Evolutionary conservation across 768 basidiomycete genomes (phyloP).

Genomic region (Coprinellus micaceus): DNA sequence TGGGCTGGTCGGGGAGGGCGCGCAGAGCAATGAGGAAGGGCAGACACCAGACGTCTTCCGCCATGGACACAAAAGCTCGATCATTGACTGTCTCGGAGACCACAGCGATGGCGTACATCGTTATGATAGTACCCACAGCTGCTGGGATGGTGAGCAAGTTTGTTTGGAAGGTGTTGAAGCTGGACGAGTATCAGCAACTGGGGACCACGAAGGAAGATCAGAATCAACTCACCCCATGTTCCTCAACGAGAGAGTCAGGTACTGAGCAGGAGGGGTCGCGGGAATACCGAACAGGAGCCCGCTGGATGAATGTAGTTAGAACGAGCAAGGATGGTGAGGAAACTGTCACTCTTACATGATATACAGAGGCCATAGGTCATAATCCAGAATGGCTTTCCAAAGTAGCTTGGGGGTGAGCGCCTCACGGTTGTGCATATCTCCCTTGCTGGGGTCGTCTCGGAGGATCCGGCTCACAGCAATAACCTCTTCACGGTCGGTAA

Average conservation of each 20-base stretch:
- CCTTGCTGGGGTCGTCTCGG: constrained; percentile 61
- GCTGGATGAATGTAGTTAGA: constrained; percentile 21
- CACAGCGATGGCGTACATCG: constrained; percentile 46
- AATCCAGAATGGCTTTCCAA: constrained; percentile 55
- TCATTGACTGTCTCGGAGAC: constrained; percentile 52
- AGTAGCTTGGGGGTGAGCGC: constrained; percentile 46
- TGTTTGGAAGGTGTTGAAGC: constrained; percentile 57
- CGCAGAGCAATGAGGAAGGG: constrained; percentile 58
- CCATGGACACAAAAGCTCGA: constrained; percentile 49
- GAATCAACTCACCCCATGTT: constrained; percentile 40
- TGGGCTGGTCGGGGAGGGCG: constrained; percentile 40
- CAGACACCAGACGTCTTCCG: constrained; percentile 54
- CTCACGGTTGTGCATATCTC: constrained; percentile 71
- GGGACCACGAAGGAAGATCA: background rate
- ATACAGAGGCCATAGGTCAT: constrained; percentile 66
- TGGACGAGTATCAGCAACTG: constrained; percentile 15
- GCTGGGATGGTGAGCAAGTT: constrained; percentile 61
- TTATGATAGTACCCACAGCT: constrained; percentile 45
- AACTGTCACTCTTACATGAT: constrained; percentile 35
- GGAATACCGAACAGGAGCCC: constrained; percentile 55
- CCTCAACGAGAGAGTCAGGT: constrained; percentile 57
- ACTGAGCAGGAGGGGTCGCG: constrained; percentile 42
- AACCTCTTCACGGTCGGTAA: constrained; percentile 55
- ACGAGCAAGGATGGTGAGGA: background rate
- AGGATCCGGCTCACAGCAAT: constrained; percentile 59